These are phyloP conservation scores for Phaeosphaeriaceae sp. DNA, from an alignment of 2,329 filamentous ascomycete species.

Conservation along the genomic window DNA sequence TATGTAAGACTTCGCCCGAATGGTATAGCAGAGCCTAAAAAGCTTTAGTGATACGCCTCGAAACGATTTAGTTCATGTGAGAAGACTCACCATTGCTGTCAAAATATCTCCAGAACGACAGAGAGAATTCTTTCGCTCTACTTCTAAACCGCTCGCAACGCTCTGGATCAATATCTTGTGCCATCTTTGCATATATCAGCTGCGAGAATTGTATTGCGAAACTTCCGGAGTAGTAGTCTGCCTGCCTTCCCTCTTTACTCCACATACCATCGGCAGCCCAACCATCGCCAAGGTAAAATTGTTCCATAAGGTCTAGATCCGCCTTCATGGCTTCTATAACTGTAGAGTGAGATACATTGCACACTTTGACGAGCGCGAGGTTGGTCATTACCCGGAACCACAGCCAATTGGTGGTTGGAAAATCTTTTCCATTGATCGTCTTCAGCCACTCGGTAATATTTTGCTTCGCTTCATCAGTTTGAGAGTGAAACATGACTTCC, in stretches of 20 bases:
- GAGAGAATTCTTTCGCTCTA: conserved; percentile 52
- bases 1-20: conserved; percentile 61
- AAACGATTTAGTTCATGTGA: not conserved
- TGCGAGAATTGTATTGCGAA: conserved; percentile 62
- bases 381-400: conserved; percentile 62
- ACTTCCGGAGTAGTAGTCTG: conserved; percentile 62
- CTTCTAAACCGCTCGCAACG: conserved; percentile 48
- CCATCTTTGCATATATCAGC: conserved; percentile 55
- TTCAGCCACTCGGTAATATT: conserved; percentile 53
- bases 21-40: conserved; percentile 57
- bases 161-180: conserved; percentile 49
- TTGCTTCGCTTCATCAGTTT: conserved; percentile 35
- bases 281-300: conserved; percentile 54
- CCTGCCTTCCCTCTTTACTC: conserved; percentile 50
- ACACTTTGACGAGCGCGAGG: conserved; percentile 53
- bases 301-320: conserved; percentile 54
- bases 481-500: conserved; percentile 41
- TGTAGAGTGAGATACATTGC: conserved; percentile 45
- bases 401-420: conserved; percentile 59
- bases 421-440: conserved; percentile 53
- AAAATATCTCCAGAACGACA: conserved; percentile 58
- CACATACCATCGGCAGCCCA: conserved; percentile 59
- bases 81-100: conserved; percentile 49
- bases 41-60: not conserved
- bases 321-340: conserved; percentile 48